Evolutionary conservation across 768 basidiomycete genomes (phyloP).

Genomic region (Cyclocybe aegerita): DNA sequence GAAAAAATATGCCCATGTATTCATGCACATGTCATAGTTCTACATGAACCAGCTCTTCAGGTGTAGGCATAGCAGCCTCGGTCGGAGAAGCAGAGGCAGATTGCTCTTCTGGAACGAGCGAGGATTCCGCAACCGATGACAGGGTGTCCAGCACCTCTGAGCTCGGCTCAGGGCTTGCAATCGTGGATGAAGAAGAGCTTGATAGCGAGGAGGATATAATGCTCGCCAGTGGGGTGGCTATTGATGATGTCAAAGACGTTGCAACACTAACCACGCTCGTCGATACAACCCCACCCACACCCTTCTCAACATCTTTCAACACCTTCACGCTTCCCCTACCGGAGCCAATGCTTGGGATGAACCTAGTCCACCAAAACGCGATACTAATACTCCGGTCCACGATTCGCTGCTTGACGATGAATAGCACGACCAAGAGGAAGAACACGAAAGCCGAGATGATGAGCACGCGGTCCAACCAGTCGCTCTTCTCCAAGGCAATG

Average conservation of each 20-base stretch:
- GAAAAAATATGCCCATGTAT: neutral
- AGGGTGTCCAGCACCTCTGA: too few relatives aligned
- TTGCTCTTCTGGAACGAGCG: too few relatives aligned
- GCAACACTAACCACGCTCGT: conserved; percentile 8
- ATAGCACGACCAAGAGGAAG: conserved; percentile 82
- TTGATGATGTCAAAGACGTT: conserved; percentile 11
- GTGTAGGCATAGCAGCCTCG: neutral
- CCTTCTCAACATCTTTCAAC: conserved; percentile 34
- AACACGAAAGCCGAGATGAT: conserved; percentile 79
- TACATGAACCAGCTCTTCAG: conserved; percentile 10
- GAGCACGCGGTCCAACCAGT: conserved; percentile 89
- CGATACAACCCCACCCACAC: conserved; percentile 11
- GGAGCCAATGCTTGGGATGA: conserved; percentile 50
- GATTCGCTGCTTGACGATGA: conserved; percentile 86
- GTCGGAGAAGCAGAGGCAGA: neutral
- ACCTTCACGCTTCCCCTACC: conserved; percentile 30
- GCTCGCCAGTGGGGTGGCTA: conserved; percentile 3
- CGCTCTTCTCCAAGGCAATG: conserved; percentile 83
- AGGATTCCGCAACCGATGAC: too few relatives aligned
- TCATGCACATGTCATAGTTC: conserved; percentile 12
- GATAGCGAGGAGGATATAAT: conserved; percentile 4
- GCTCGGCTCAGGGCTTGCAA: too few relatives aligned
- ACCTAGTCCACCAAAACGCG: conserved; percentile 87
- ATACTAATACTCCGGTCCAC: conserved; percentile 77
- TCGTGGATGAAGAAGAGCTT: neutral